Base-by-base conservation (phyloP, 1,284 basidiomycete species). In the Melampsora larici-populina region DNA sequence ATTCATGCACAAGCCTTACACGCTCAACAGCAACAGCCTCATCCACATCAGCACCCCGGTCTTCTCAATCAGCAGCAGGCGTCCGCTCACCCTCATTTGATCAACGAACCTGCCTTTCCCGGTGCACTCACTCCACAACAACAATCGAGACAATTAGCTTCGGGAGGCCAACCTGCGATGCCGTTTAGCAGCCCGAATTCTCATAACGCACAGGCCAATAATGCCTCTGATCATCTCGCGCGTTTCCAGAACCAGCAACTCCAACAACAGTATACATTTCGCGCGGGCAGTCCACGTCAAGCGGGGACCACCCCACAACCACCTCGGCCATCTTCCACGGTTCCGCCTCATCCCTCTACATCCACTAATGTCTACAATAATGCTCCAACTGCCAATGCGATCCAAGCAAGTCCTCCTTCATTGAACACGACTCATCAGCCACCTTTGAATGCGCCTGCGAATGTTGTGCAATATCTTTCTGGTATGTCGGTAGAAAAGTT, bases 181-280 rank as follows among this genome's bases (percentile, higher is more conserved):
- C 73, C 73, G 55, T 76, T 69, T 36, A 76, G 74, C 21, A 76
- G 74, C 64, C 74, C 74, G 13, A 62, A 55, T 40, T 31, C 51
- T 24, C 74, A 62, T 29, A 49, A 65, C 15, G 49, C 43, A 46
- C 55, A 63, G 67, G 18, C 4, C 6, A 49, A 48, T 46, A 51
- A 48, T 40, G 36, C 66, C 0, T 17, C 55, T 21, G 74, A 76
- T 26, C 65, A 63, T 58, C 33, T 69, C 29, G 55, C 43, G n/a
- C 74, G 74, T 51, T 69, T 76, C 33, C 66, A 46, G 49, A 76
- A 62, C 36, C 51, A 66, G 7, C 73, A 76, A 36, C 18, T 75
- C 7, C 65, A 67, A 51, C 73, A 67, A 68, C 46, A 68, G 0
- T 64, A 7, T 64, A 48, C 33, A 4, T 49, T 67, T 46, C 73